phyloP scores from a whole-genome alignment of 2,329 filamentous ascomycete species.

The Sordariomycetes sp. region DNA sequence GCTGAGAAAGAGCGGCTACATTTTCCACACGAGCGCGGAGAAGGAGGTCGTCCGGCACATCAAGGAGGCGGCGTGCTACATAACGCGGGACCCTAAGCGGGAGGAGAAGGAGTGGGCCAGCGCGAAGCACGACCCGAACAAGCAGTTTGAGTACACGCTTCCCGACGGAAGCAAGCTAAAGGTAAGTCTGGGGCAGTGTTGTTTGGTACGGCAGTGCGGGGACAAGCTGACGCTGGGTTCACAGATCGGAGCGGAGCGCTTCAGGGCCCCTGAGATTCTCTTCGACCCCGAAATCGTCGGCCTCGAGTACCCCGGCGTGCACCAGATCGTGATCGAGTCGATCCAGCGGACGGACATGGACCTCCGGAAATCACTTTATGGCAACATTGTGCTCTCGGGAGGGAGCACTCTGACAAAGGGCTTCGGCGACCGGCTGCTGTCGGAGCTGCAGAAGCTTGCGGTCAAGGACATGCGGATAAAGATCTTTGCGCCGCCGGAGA shows the following conservation, averaged over 20 bases:
- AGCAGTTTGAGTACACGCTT: constrained; percentile 74
- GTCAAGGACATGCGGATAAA: constrained; percentile 99
- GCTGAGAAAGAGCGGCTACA: constrained; percentile 80
- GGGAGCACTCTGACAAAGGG: constrained; percentile 94
- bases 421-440: constrained; percentile 83
- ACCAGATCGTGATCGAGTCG: constrained; percentile 94
- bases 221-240: neutral
- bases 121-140: constrained; percentile 62
- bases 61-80: constrained; percentile 89
- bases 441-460: constrained; percentile 83
- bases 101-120: constrained; percentile 95
- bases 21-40: constrained; percentile 96
- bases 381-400: constrained; percentile 93
- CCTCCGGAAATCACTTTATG: constrained; percentile 82
- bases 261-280: constrained; percentile 90
- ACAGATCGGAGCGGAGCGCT: constrained; percentile 82
- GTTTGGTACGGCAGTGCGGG: neutral
- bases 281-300: constrained; percentile 97
- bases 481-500: constrained; percentile 94
- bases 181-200: constrained; percentile 28
- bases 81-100: constrained; percentile 77
- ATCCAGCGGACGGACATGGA: constrained; percentile 94
- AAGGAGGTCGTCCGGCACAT: constrained; percentile 98
- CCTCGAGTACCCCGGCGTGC: constrained; percentile 89
- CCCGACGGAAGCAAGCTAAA: constrained; percentile 92